Conservation (phyloP, 2,329 filamentous ascomycete species). For the Ophiosphaerella korrae region DNA sequence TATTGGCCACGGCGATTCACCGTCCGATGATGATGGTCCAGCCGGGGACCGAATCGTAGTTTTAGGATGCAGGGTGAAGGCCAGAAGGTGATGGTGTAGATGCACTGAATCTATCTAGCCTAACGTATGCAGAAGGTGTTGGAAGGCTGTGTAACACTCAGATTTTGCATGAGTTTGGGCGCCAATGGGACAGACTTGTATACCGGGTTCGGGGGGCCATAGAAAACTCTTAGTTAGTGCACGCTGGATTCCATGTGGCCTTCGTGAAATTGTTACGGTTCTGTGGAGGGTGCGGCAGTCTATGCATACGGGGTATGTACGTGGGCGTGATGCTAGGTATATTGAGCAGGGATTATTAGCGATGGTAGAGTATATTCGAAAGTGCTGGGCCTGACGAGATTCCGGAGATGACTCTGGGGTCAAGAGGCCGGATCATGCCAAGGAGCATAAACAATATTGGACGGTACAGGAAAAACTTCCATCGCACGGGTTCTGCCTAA, state of each 20-base stretch:
- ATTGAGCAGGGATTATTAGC: slow-evolving; percentile 44
- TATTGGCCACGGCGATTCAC: slow-evolving; percentile 9
- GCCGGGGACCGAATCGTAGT: neutral
- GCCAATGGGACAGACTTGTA: slow-evolving; percentile 15
- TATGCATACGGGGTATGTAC: slow-evolving; percentile 30
- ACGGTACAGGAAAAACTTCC: slow-evolving; percentile 38
- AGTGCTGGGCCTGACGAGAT: slow-evolving; percentile 38
- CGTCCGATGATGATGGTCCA: slow-evolving; percentile 7
- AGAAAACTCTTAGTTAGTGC: slow-evolving; percentile 15
- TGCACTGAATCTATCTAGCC: neutral
- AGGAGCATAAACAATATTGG: slow-evolving; percentile 45
- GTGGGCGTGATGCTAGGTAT: slow-evolving; percentile 35
- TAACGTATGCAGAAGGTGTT: slow-evolving; percentile 1
- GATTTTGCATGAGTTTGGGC: slow-evolving; percentile 15
- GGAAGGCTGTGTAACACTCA: slow-evolving; percentile 9
- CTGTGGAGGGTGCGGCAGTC: slow-evolving; percentile 28
- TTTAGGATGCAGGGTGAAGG: neutral
- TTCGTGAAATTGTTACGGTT: slow-evolving; percentile 21
- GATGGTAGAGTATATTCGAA: slow-evolving; percentile 41
- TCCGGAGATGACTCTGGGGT: slow-evolving; percentile 38
- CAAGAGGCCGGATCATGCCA: slow-evolving; percentile 41
- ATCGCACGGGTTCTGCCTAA: slow-evolving; percentile 42
- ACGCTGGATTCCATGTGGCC: slow-evolving; percentile 25
- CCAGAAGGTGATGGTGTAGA: neutral
- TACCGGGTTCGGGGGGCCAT: slow-evolving; percentile 18